Evolutionary conservation across 495 filamentous ascomycete genomes (phyloP).

Genomic region (Neurospora cerealis): DNA sequence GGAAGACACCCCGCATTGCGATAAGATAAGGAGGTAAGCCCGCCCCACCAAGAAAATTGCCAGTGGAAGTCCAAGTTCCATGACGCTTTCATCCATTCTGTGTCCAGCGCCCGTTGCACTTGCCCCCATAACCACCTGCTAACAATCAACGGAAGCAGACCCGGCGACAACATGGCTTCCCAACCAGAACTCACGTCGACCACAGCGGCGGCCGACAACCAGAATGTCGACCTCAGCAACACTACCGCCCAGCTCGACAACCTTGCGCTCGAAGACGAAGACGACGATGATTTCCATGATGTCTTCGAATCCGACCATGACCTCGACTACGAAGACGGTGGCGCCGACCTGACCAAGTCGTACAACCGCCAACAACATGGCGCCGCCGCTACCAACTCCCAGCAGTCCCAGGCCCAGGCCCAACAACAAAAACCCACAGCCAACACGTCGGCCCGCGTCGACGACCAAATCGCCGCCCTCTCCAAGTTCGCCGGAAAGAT

Average conservation of each 20-base stretch:
- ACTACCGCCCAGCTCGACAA: constrained; percentile 18
- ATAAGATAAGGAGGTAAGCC: constrained; percentile 9
- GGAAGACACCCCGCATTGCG: constrained; percentile 8
- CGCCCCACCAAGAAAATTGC: not conserved
- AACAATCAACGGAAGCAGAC: not conserved
- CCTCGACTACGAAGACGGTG: constrained; percentile 49
- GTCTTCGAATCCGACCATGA: constrained; percentile 47
- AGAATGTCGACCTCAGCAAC: constrained; percentile 26
- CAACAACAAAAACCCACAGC: constrained; percentile 57
- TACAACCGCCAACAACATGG: constrained; percentile 76
- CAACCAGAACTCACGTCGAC: constrained; percentile 7
- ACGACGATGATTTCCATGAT: constrained; percentile 34
- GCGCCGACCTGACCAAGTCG: constrained; percentile 70
- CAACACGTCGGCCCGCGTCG: constrained; percentile 66
- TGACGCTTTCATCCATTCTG: not conserved
- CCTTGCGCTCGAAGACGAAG: constrained; percentile 23
- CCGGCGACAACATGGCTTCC: not conserved
- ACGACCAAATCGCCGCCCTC: constrained; percentile 78
- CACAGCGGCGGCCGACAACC: constrained; percentile 8
- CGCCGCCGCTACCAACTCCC: constrained; percentile 11
- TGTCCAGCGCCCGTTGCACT: not conserved
- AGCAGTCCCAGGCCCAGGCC: not conserved
- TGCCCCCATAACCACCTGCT: not conserved
- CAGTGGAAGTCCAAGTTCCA: not conserved
- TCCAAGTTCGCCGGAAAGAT: constrained; percentile 86